phyloP scores from a whole-genome alignment of 2,329 filamentous ascomycete species.

The Sarocladium oryzae region DNA sequence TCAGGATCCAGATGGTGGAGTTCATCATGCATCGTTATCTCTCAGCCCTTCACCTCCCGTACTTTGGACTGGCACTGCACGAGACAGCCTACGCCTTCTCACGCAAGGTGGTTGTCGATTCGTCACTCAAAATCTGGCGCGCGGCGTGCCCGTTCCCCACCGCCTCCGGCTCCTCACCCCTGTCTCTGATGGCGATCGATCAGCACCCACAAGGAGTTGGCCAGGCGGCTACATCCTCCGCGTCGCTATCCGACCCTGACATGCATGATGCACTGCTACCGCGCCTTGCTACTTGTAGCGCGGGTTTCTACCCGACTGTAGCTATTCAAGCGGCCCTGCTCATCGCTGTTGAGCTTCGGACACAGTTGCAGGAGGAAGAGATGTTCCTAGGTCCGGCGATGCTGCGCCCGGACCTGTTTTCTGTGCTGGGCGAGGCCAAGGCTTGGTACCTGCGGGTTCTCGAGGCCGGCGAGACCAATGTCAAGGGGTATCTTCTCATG shows the following conservation, averaged over 20 bases:
- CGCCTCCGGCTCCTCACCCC: neutral
- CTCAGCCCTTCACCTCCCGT: slow-evolving; percentile 49
- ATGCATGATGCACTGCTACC: slow-evolving; percentile 20
- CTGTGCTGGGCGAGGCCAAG: slow-evolving; percentile 33
- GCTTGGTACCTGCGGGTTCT: slow-evolving; percentile 33
- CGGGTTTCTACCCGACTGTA: slow-evolving; percentile 33
- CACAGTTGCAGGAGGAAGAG: slow-evolving; percentile 34
- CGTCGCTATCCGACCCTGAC: slow-evolving; percentile 14
- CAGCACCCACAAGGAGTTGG: slow-evolving; percentile 17
- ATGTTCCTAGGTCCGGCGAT: slow-evolving; percentile 23
- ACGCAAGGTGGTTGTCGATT: slow-evolving; percentile 40
- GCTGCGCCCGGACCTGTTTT: slow-evolving; percentile 34
- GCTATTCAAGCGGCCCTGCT: slow-evolving; percentile 28
- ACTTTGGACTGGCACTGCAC: slow-evolving; percentile 31
- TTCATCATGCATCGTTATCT: slow-evolving; percentile 49
- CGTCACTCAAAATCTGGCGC: slow-evolving; percentile 39
- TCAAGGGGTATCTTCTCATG: slow-evolving; percentile 43
- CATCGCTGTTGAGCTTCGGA: slow-evolving; percentile 33
- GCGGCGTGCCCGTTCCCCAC: slow-evolving; percentile 17
- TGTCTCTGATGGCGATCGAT: neutral
- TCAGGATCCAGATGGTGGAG: slow-evolving; percentile 40
- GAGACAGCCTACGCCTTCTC: slow-evolving; percentile 45
- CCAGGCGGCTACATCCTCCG: neutral
- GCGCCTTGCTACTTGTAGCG: slow-evolving; percentile 31
- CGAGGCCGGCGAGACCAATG: slow-evolving; percentile 46